Evolutionary conservation across 2,329 filamentous ascomycete species (phyloP), one percentile per base, ranked within the genome.

Genomic region (Colletotrichum melonis): DNA sequence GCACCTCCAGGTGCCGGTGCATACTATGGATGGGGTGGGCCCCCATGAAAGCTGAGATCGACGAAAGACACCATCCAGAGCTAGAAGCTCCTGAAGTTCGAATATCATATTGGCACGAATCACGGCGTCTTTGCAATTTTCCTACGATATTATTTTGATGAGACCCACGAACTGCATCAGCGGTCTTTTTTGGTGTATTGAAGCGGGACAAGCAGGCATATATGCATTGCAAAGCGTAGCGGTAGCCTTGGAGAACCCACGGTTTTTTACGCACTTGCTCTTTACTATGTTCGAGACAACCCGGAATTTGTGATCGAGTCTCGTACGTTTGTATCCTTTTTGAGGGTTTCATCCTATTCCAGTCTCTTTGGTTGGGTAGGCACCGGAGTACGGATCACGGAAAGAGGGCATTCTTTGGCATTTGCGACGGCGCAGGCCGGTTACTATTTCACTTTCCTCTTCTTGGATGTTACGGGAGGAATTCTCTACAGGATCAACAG

Each of bases 371-470:
- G 58, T 42, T 62, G 38, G 38, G 67, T 71, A 24, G 55, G 71
- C 71, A 57, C 35, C 28, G 71, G 71, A 65, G 71, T 73, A 73
- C 12, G 67, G 67, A 32, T 42, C 55, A 63, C 19, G 65, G 65
- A 58, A 63, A 63, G 52, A 73, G 56, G 63, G 58, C 65, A 67
- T 59, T 58, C 24, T 30, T 72, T 38, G 69, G 69, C 69, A 72
- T 72, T 72, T 72, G 52, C 68, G 62, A 72, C 38, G 67, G 68
- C 72, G 72, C 65, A 63, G 69, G 65, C 69, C 69, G 65, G 69
- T 26, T 69, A 58, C 38, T 42, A 30, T 52, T 63, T 38, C 38
- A 35, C 46, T 38, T 54, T 54, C 28, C 38, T 63, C 19, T 9
- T 38, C 3, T 12, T 24, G 11, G 32, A 12, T 26, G 32, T 58